These are phyloP conservation scores for Penicillium digitatum DNA, from an alignment of 2,329 filamentous ascomycete genomes.

Conservation along the genomic window DNA sequence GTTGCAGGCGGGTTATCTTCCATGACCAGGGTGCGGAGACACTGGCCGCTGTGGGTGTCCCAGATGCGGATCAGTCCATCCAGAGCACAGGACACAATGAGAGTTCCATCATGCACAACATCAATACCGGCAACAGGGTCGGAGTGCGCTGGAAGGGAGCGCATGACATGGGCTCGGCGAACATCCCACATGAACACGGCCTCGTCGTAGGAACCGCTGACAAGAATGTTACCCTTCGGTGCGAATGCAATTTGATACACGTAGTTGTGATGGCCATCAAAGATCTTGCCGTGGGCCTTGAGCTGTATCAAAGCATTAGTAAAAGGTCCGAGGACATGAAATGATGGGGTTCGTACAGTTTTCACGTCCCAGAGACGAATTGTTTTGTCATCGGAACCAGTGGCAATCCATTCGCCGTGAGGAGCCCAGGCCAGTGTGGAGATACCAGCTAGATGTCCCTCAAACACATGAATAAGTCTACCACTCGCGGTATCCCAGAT, in stretches of 20 bases:
- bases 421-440: conserved; percentile 93
- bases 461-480: conserved; percentile 76
- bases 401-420: conserved; percentile 80
- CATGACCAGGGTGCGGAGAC: conserved; percentile 87
- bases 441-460: conserved; percentile 89
- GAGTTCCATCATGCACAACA: conserved; percentile 84
- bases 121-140: conserved; percentile 93
- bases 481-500: conserved; percentile 82
- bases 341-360: conserved; percentile 38
- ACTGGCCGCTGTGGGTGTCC: conserved; percentile 94
- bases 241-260: conserved; percentile 91
- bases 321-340: neutral
- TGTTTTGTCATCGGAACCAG: conserved; percentile 91
- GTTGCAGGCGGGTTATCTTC: conserved; percentile 91
- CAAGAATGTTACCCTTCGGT: conserved; percentile 96
- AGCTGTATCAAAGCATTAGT: conserved; percentile 34
- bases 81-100: conserved; percentile 86
- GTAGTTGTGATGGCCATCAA: conserved; percentile 92
- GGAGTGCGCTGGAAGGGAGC: conserved; percentile 85
- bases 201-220: conserved; percentile 93
- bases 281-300: conserved; percentile 55
- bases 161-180: conserved; percentile 79
- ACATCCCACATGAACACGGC: conserved; percentile 97
- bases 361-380: conserved; percentile 83
- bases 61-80: conserved; percentile 92